These are phyloP conservation scores for Pichia inconspicua DNA, from an alignment of 1,139 yeast genomes.

Conservation along the genomic window DNA sequence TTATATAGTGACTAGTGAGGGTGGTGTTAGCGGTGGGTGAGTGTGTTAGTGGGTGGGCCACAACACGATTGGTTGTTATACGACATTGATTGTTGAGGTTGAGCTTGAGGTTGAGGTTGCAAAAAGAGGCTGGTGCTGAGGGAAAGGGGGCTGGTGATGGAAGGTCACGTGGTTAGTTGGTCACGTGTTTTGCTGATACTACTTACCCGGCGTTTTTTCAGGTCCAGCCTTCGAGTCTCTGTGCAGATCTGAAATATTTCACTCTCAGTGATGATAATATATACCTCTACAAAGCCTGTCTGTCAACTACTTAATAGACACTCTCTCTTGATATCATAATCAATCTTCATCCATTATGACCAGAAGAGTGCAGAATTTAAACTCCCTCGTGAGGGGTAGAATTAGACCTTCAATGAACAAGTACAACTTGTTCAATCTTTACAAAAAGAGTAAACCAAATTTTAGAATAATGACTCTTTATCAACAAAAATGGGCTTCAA, in stretches of 20 bases:
- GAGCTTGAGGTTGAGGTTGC: too few relatives aligned
- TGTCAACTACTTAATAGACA: too few relatives aligned
- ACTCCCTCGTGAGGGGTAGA: constrained; percentile 31
- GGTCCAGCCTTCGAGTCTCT: too few relatives aligned
- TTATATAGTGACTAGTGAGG: too few relatives aligned
- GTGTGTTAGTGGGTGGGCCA: too few relatives aligned
- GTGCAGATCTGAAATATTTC: neutral
- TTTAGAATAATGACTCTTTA: constrained; percentile 37
- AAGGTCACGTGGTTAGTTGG: too few relatives aligned
- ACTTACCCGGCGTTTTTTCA: neutral
- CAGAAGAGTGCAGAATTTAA: constrained; percentile 22
- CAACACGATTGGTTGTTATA: too few relatives aligned
- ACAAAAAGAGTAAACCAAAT: constrained; percentile 52
- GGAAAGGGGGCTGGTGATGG: too few relatives aligned
- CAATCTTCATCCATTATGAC: constrained; percentile 18
- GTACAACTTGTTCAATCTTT: constrained; percentile 79
- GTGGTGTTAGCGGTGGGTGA: too few relatives aligned
- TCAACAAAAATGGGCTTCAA: constrained; percentile 89
- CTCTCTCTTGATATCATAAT: neutral
- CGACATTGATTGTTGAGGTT: too few relatives aligned
- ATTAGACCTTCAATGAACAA: constrained; percentile 91
- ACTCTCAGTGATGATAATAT: neutral
- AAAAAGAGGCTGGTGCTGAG: too few relatives aligned
- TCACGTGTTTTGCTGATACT: neutral
- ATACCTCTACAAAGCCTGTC: neutral